Percentiles rank a stretch among this genome's conserved stretches.
These are phyloP conservation scores for Lachancea nothofagi DNA, from an alignment of 805 yeast genomes.

Conservation along the genomic window DNA sequence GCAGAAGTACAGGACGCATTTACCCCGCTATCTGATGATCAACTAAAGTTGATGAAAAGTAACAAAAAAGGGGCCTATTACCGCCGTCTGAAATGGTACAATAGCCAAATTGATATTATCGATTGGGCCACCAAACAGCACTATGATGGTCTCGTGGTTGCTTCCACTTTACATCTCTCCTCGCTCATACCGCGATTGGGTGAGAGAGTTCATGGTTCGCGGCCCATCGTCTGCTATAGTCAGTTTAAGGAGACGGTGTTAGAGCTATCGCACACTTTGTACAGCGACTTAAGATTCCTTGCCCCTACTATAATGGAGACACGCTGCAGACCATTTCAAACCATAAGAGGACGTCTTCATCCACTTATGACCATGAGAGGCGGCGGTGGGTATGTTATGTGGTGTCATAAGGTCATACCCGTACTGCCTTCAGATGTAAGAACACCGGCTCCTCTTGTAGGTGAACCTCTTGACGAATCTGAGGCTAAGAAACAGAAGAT, in stretches of 20 bases:
- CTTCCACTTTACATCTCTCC: constrained; percentile 65
- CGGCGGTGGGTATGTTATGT: constrained; percentile 82
- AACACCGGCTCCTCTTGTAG: constrained; percentile 22
- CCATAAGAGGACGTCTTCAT: constrained; percentile 89
- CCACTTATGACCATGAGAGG: constrained; percentile 93
- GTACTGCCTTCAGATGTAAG: constrained; percentile 12
- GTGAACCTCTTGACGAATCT: not conserved
- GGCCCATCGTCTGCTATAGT: constrained; percentile 78
- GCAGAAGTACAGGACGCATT: constrained; percentile 42
- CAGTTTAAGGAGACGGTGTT: constrained; percentile 77
- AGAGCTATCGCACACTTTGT: constrained; percentile 60
- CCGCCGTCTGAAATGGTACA: constrained; percentile 51
- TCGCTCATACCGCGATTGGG: constrained; percentile 57
- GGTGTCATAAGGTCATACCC: constrained; percentile 77
- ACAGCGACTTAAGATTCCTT: constrained; percentile 61
- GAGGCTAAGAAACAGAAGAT: constrained; percentile 12
- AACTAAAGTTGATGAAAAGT: constrained; percentile 50
- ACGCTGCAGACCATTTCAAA: constrained; percentile 80
- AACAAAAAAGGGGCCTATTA: constrained; percentile 60
- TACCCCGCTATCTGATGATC: constrained; percentile 40
- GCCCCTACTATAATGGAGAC: constrained; percentile 83
- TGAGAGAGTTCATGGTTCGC: constrained; percentile 70
- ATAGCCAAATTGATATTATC: constrained; percentile 38
- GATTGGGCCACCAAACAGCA: constrained; percentile 45
- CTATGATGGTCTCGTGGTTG: constrained; percentile 73